phyloP scores from a whole-genome alignment of 2,329 filamentous ascomycete genomes.

The Botryotinia narcissicola region DNA sequence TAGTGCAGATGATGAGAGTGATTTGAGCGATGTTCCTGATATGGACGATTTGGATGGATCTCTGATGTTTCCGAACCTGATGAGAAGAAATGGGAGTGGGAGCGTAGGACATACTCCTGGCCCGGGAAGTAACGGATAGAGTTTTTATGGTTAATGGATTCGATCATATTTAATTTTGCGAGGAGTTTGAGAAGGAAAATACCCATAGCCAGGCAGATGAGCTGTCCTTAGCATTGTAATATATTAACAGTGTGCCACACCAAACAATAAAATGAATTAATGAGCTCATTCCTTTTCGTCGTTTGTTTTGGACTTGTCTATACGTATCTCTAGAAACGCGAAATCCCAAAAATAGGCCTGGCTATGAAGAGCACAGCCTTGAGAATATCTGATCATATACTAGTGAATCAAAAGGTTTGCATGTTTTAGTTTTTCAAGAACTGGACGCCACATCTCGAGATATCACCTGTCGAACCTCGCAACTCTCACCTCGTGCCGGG shows the following conservation, averaged over 20 bases:
- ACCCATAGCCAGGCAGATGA: neutral
- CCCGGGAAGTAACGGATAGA: neutral
- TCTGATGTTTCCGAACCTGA: slow-evolving; percentile 28
- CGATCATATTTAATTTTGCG: neutral
- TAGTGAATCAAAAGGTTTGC: neutral
- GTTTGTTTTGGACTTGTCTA: neutral
- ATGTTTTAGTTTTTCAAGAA: neutral
- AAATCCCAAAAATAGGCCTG: neutral
- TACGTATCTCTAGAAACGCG: neutral
- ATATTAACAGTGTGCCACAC: neutral
- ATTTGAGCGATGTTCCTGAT: slow-evolving; percentile 49
- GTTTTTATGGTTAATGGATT: neutral
- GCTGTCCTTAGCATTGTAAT: slow-evolving; percentile 3
- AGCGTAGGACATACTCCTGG: slow-evolving; percentile 4
- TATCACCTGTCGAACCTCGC: neutral
- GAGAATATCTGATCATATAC: neutral
- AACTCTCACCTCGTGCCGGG: neutral
- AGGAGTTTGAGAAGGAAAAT: slow-evolving; percentile 12
- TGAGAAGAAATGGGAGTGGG: slow-evolving; percentile 9
- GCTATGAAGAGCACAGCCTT: neutral
- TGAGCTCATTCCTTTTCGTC: neutral
- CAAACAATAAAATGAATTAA: neutral
- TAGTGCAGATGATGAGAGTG: slow-evolving; percentile 53
- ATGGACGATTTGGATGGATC: slow-evolving; percentile 35
- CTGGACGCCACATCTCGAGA: neutral